A percentile compares a stretch with the other conserved stretches of the same genome.
Evolutionary conservation across 805 yeast species (phyloP).

Genomic region (Schizosaccharomyces lindneri): DNA sequence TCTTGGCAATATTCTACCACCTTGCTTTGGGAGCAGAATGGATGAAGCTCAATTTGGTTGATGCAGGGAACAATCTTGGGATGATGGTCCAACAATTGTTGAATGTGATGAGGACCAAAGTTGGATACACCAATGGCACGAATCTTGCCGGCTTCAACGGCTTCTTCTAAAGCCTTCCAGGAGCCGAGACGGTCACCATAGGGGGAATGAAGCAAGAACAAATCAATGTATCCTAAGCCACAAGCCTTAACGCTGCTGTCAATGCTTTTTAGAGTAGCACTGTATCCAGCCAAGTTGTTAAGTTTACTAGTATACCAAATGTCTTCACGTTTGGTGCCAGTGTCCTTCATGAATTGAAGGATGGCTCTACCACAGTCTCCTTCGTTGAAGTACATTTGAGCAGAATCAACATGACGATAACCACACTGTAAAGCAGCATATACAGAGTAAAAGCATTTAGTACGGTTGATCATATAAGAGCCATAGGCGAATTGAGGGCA

Average conservation of each 20-base stretch:
- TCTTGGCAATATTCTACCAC: conserved; percentile 34
- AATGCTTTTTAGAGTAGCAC: conserved; percentile 35
- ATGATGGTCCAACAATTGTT: conserved; percentile 19
- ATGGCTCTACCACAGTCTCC: conserved; percentile 37
- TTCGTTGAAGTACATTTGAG: conserved; percentile 46
- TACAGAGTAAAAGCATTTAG: neutral
- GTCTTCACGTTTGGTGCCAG: conserved; percentile 16
- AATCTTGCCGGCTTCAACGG: conserved; percentile 30
- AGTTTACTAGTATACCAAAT: conserved; percentile 15
- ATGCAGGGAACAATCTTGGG: conserved; percentile 36
- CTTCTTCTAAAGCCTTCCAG: conserved; percentile 54
- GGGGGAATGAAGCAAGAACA: conserved; percentile 38
- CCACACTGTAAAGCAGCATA: neutral
- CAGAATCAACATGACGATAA: conserved; percentile 29
- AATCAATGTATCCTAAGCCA: conserved; percentile 33
- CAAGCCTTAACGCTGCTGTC: conserved; percentile 25
- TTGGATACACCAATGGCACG: conserved; percentile 56
- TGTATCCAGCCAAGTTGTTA: conserved; percentile 21
- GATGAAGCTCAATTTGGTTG: conserved; percentile 65
- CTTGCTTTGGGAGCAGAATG: conserved; percentile 49
- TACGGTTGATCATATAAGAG: neutral
- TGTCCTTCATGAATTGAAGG: conserved; percentile 18
- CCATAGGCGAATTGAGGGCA: neutral
- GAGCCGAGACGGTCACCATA: conserved; percentile 29
- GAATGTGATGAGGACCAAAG: conserved; percentile 35